Percentiles rank a stretch among this genome's conserved stretches.
These are phyloP conservation scores for Kwoniella botswanensis DNA, from an alignment of 768 basidiomycete genomes.

Conservation along the genomic window DNA sequence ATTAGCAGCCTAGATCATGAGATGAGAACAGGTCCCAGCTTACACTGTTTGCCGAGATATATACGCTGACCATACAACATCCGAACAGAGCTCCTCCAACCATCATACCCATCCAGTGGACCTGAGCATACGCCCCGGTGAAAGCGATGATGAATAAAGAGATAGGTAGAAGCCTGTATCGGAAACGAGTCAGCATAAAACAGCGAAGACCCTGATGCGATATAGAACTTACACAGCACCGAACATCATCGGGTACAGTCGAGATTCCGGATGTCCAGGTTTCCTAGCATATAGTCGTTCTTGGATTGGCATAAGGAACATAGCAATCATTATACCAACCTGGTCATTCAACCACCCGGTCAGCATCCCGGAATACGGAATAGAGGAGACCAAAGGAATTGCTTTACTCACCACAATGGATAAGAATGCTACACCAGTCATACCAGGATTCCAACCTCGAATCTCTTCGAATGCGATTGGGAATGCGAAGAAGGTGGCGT, in stretches of 20 bases:
- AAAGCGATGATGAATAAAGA: slow-evolving; percentile 76
- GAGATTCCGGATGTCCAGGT: slow-evolving; percentile 34
- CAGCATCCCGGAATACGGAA: too few species aligned
- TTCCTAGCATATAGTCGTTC: slow-evolving; percentile 42
- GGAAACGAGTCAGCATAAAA: neutral
- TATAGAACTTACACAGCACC: slow-evolving; percentile 27
- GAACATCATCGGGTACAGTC: slow-evolving; percentile 51
- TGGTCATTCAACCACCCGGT: neutral
- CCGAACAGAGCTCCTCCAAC: slow-evolving; percentile 64
- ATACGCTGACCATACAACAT: slow-evolving; percentile 65
- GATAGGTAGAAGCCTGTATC: slow-evolving; percentile 62
- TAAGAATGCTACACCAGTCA: slow-evolving; percentile 40
- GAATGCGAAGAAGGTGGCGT: slow-evolving; percentile 48
- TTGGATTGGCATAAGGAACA: slow-evolving; percentile 38
- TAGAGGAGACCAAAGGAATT: too few species aligned
- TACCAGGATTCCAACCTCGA: slow-evolving; percentile 34
- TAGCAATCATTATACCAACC: slow-evolving; percentile 38
- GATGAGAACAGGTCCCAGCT: slow-evolving; percentile 6
- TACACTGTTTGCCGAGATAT: slow-evolving; percentile 67
- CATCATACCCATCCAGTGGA: slow-evolving; percentile 75
- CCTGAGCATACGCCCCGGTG: slow-evolving; percentile 63
- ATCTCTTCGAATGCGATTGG: slow-evolving; percentile 44
- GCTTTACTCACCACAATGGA: slow-evolving; percentile 37
- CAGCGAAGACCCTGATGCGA: neutral
- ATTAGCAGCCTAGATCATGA: neutral